A percentile compares a stretch with the other conserved stretches of the same genome.
phyloP scores from a whole-genome alignment of 768 basidiomycete genomes.

The Leccinum imitatum region DNA sequence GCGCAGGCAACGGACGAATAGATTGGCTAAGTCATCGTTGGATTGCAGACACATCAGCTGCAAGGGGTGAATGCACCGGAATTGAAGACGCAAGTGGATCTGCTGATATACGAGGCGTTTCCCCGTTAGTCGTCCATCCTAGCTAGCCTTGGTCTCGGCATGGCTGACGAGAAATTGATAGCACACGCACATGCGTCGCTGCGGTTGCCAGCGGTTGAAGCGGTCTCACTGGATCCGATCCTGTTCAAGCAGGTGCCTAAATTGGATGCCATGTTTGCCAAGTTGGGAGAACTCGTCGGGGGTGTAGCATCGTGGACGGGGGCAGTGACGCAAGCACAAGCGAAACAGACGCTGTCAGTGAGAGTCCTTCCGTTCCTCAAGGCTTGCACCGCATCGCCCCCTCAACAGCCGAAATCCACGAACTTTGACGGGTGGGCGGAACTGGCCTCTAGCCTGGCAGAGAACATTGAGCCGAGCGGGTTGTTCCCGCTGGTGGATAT shows the following conservation, averaged over 20 bases:
- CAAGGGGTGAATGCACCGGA: slow-evolving; percentile 72
- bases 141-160: neutral
- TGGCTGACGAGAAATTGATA: slow-evolving; percentile 28
- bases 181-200: slow-evolving; percentile 75
- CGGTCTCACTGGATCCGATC: slow-evolving; percentile 71
- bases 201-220: slow-evolving; percentile 56
- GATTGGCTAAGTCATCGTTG: neutral
- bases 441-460: slow-evolving; percentile 42
- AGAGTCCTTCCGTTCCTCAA: slow-evolving; percentile 66
- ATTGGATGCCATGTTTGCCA: slow-evolving; percentile 59
- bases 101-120: slow-evolving; percentile 73
- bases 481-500: slow-evolving; percentile 84
- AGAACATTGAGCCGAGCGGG: slow-evolving; percentile 48
- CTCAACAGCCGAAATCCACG: slow-evolving; percentile 32
- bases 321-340: slow-evolving; percentile 32
- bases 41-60: slow-evolving; percentile 58
- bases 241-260: slow-evolving; percentile 72
- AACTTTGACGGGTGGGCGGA: slow-evolving; percentile 50
- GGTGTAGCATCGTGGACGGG: slow-evolving; percentile 37
- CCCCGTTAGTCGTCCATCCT: slow-evolving; percentile 59
- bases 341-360: slow-evolving; percentile 49
- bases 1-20: slow-evolving; percentile 4
- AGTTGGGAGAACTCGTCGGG: slow-evolving; percentile 65
- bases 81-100: slow-evolving; percentile 68
- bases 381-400: slow-evolving; percentile 38